Base-by-base conservation (phyloP, 2,329 filamentous ascomycete genomes). In the Paecilomyces variotii region DNA sequence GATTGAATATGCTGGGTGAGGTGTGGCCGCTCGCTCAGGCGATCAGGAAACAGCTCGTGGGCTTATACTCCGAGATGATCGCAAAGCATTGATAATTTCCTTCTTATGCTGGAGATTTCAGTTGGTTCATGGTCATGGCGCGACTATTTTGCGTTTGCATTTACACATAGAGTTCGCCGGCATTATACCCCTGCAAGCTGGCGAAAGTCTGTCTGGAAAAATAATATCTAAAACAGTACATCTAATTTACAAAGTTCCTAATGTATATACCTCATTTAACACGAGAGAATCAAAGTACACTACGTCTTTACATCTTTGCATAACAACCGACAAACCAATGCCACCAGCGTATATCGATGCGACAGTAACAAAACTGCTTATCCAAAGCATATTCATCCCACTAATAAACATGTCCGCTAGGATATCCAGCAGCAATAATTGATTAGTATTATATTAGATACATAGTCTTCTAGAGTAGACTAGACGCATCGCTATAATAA, bases 1-100 rank as follows among this genome's bases (percentile, higher is more conserved):
- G 56, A 10, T 45, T 62, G 50, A 54, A 55, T n/a, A 53, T 35
- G 53, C 30, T 61, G 7, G 58, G 45, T 6, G 34, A 51, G 19
- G 53, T 25, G 10, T 62, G 60, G 60, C 60, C 60, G 25, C 14
- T 60, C 30, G 60, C 60, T 19, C 39, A n/a, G 39, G 39, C 39
- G 39, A 45, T 45, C 39, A 45, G 39, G n/a, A 45, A 45, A 45
- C 39, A 45, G 39, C 39, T 45, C 14, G 7, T 45, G 9, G 39
- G 39, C 5, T n/a, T 24, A 45, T 45, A 45, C 19, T 9, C 39
- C 19, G 39, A 45, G 39, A 45, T 45, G 39, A 45, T 45, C 39
- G 4, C 39, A 45, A 45, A 45, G 6, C 5, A 45, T 45, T 6
- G n/a, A 45, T 45, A 45, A 45, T 7, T n/a, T 7, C 9, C 12